Evolutionary conservation across 208 protist species (phyloP).

Genomic region (Angomonas deanei): DNA sequence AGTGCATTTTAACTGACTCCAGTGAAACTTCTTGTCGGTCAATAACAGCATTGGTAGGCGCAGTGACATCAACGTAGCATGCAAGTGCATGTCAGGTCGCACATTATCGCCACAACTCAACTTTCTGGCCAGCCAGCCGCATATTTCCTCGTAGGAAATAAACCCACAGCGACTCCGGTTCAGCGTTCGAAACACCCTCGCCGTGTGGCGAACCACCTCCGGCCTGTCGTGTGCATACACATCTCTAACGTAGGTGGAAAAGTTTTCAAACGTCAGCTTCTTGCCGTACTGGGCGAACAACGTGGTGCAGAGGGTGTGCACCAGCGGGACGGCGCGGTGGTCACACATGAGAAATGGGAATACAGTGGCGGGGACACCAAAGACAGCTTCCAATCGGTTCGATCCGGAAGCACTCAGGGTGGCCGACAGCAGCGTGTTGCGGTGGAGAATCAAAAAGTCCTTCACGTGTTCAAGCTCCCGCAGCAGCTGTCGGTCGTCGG

Average conservation of each 20-base stretch:
- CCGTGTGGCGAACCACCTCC: constrained; percentile 59
- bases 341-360: constrained; percentile 80
- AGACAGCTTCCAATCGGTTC: constrained; percentile 79
- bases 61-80: constrained; percentile 69
- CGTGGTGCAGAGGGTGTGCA: constrained; percentile 46
- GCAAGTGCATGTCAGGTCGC: constrained; percentile 59
- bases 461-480: constrained; percentile 64
- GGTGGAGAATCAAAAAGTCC: constrained; percentile 71
- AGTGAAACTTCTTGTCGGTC: constrained; percentile 48
- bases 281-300: constrained; percentile 54
- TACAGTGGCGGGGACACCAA: constrained; percentile 78
- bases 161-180: constrained; percentile 67
- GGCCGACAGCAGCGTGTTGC: constrained; percentile 59
- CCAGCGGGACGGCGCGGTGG: constrained; percentile 65
- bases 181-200: constrained; percentile 75
- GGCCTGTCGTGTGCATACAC: constrained; percentile 59
- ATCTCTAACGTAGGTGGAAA: constrained; percentile 51
- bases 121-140: constrained; percentile 78
- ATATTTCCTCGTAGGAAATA: constrained; percentile 84
- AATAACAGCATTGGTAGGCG: constrained; percentile 65
- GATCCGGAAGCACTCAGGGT: constrained; percentile 59
- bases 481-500: constrained; percentile 43
- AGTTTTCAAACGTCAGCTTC: constrained; percentile 46
- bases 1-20: constrained; percentile 37
- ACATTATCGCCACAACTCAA: constrained; percentile 62